These are phyloP conservation scores for Termitomyces sp. DNA, from an alignment of 768 basidiomycete genomes.

Conservation along the genomic window DNA sequence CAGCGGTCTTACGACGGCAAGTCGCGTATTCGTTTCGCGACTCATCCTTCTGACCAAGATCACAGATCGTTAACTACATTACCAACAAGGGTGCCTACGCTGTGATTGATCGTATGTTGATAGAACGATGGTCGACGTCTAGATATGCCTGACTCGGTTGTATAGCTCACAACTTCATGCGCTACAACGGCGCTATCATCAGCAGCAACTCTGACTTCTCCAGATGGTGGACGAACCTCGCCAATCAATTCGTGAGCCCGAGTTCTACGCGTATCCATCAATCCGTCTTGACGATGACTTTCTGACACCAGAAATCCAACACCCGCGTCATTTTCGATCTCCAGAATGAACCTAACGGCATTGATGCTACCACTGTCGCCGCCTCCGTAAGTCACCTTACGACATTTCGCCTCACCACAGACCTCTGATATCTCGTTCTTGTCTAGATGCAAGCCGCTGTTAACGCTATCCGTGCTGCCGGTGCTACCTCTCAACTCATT, in stretches of 20 bases:
- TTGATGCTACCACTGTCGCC: slow-evolving; percentile 49
- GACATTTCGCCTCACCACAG: not conserved
- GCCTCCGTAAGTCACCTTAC: slow-evolving; percentile 33
- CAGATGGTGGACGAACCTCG: slow-evolving; percentile 52
- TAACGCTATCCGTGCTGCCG: slow-evolving; percentile 58
- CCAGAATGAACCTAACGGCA: slow-evolving; percentile 66
- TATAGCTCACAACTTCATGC: slow-evolving; percentile 58
- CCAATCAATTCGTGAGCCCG: slow-evolving; percentile 46
- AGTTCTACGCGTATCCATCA: not conserved
- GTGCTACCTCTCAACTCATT: slow-evolving; percentile 56
- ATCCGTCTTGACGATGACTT: not conserved
- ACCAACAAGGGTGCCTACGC: slow-evolving; percentile 57
- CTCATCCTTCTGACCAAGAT: not conserved
- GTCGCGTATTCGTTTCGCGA: slow-evolving; percentile 1
- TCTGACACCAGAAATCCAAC: slow-evolving; percentile 39
- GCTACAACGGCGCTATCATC: slow-evolving; percentile 51
- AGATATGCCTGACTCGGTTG: not conserved
- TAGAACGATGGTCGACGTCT: not conserved
- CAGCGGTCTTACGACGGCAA: slow-evolving; percentile 40
- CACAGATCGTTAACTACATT: slow-evolving; percentile 54
- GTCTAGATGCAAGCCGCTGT: slow-evolving; percentile 58
- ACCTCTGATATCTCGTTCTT: not conserved
- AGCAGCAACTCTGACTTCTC: slow-evolving; percentile 44
- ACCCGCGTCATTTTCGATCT: slow-evolving; percentile 56
- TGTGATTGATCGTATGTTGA: slow-evolving; percentile 47